Evolutionary conservation across 2,329 filamentous ascomycete genomes (phyloP).

Genomic region (Byssochlamys sp.): DNA sequence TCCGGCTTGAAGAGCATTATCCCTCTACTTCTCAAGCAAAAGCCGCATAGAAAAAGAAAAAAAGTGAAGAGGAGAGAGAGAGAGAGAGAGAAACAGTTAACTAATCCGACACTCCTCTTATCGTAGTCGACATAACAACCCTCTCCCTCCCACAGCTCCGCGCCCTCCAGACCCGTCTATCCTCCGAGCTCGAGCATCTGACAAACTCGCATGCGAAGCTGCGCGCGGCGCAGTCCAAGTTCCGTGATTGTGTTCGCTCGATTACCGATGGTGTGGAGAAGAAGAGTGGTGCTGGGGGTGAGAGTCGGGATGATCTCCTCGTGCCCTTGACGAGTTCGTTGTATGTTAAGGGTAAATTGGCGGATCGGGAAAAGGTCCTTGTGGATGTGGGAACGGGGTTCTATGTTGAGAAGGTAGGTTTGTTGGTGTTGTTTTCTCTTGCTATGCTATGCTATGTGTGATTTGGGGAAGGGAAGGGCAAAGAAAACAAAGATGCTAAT

Average conservation of each 20-base stretch:
- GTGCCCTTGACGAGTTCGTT: conserved; percentile 92
- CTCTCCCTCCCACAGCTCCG: conserved; percentile 78
- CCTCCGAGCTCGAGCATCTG: conserved; percentile 90
- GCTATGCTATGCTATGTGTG: neutral
- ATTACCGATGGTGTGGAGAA: conserved; percentile 52
- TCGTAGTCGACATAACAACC: conserved; percentile 57
- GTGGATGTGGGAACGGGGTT: conserved; percentile 93
- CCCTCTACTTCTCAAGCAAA: too few relatives aligned
- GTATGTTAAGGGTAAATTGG: conserved; percentile 77
- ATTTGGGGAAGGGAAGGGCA: neutral
- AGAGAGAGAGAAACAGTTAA: too few relatives aligned
- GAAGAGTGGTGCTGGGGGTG: conserved; percentile 22
- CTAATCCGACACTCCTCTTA: too few relatives aligned
- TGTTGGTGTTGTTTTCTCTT: neutral
- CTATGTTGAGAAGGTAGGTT: conserved; percentile 74
- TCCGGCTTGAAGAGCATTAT: too few relatives aligned
- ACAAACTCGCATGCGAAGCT: conserved; percentile 83
- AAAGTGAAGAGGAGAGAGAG: too few relatives aligned
- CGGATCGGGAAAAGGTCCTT: conserved; percentile 65
- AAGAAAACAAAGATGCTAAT: conserved; percentile 2
- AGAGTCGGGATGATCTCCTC: conserved; percentile 49
- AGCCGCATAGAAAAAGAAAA: too few relatives aligned
- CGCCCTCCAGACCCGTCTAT: conserved; percentile 89
- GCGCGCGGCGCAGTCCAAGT: conserved; percentile 80
- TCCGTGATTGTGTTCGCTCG: conserved; percentile 76